Base-by-base conservation (phyloP, 164 flowering plant species). In the Cinnamomum chago region DNA sequence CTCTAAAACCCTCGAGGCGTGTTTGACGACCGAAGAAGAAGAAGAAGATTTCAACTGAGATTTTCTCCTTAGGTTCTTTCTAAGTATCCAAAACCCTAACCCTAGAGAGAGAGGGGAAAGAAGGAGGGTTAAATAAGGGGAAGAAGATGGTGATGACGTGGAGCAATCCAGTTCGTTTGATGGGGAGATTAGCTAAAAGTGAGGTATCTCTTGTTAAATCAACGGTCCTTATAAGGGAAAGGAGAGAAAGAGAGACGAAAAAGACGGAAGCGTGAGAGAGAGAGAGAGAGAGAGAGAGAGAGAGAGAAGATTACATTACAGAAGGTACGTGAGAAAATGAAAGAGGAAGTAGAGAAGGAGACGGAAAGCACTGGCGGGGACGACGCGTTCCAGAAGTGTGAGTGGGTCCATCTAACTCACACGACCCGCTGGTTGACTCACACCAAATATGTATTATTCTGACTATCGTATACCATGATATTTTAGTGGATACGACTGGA, bases 111-210 rank as follows among this genome's bases (percentile, higher is more conserved):
- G 30, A 58, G 68, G 65, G 27, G 24, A 58, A 51, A 25, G 12
- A 12, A 14, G 47, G 47, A 24, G 23, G 30, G 3, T 22, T 14
- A 50, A 60, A 75, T 33, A 67, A 50, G 55, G 40, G 22, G 81
- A 78, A 72, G 85, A 78, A 67, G 81, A 73, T 22, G 83, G 74
- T 11, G 82, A 58, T 30, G 88, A 88, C 87, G 89, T 87, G 90
- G 90, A 81, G 72, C 40, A 67, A 72, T 65, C 52, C 22, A 70
- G 76, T 77, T 71, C 87, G 87, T 86, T 78, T 20, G 60, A 55
- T 67, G 60, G n/a, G 60, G 7, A 55, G 60, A 20, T 6, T 20
- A 2, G 60, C 60, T 1, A 55, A 15, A 55, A 55, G 60, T 20
- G 60, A 55, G 60, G 60, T 17, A 15, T 30, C 60, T 55, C n/a